Base-by-base conservation (phyloP, 345 rosid species). In the Murraya paniculata region DNA sequence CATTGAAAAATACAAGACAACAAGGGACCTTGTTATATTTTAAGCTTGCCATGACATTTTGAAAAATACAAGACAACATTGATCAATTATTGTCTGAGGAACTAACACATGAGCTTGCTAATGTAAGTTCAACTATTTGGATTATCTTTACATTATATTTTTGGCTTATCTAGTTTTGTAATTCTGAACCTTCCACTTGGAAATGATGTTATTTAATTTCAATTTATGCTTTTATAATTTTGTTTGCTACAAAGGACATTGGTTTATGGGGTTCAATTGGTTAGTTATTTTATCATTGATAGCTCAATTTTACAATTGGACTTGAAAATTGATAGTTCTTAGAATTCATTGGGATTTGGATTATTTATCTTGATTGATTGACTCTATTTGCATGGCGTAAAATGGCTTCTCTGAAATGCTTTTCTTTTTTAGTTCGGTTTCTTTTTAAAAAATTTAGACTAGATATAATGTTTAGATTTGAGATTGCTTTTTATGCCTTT, bases 41-140 rank as follows among this genome's bases (percentile, higher is more conserved):
- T 4, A 35, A 35, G 38, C 38, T 35, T 35, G 0, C 38, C 38
- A 35, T 35, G 6, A 35, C 1, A 5, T 35, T 35, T 35, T 35
- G 5, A 35, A 35, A 35, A 5, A 35, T 5, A 35, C 7, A 6
- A 35, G 38, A 1, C 7, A 35, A 93, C 45, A 87, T 85, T 57
- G 84, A 90, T 70, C 98, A 92, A 45, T 87, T 91, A 71, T 72
- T 94, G 81, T 81, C 81, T 16, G 89, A 92, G 78, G 96, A 96
- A 55, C 67, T 85, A 77, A 92, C 98, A 1, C 98, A 94, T 75
- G 98, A 94, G 84, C 80, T 92, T 92, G 60, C 86, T 88, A 13
- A 48, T 92, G 96, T 94, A 86, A 90, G 96, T 86, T 83, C 41
- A 25, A 33, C 39, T 31, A 66, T 73, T 77, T 68, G 38, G 39